phyloP scores from a whole-genome alignment of 1,284 basidiomycete species.

The Waitea zeae region DNA sequence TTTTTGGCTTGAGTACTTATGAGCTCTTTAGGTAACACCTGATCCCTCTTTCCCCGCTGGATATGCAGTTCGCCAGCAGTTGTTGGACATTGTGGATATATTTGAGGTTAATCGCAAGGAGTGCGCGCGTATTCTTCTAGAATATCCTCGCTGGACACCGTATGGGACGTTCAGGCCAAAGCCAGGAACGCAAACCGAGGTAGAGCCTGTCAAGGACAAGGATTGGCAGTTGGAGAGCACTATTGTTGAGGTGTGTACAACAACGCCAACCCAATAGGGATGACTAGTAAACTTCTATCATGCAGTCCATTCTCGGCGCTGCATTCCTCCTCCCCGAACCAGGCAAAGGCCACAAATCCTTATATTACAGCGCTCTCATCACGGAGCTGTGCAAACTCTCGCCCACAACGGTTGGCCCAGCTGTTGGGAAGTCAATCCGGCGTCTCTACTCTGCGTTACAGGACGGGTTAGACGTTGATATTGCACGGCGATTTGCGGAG shows the following conservation, averaged over 20 bases:
- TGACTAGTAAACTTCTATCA: slow-evolving; percentile 1
- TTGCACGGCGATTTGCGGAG: slow-evolving; percentile 68
- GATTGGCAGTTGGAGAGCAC: slow-evolving; percentile 70
- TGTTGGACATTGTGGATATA: slow-evolving; percentile 79
- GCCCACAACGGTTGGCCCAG: slow-evolving; percentile 84
- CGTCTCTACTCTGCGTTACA: slow-evolving; percentile 64
- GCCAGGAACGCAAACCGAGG: slow-evolving; percentile 23
- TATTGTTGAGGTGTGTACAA: slow-evolving; percentile 51
- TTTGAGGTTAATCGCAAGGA: slow-evolving; percentile 97
- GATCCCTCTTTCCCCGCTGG: slow-evolving; percentile 56
- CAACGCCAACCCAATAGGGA: background rate
- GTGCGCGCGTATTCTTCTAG: slow-evolving; percentile 73
- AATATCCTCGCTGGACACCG: slow-evolving; percentile 76
- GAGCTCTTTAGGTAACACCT: slow-evolving; percentile 64
- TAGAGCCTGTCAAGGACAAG: slow-evolving; percentile 19
- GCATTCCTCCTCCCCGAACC: slow-evolving; percentile 68
- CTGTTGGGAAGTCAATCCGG: slow-evolving; percentile 89
- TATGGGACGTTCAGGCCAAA: slow-evolving; percentile 73
- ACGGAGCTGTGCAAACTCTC: slow-evolving; percentile 90
- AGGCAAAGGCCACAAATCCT: slow-evolving; percentile 53
- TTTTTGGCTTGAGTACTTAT: too few species aligned
- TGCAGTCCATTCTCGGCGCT: slow-evolving; percentile 59
- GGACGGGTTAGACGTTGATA: slow-evolving; percentile 76
- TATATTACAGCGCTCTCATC: slow-evolving; percentile 83
- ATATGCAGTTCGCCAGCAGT: slow-evolving; percentile 61